A percentile compares a stretch with the other conserved stretches of the same genome.
These are phyloP conservation scores for Elongisporangium anandrum DNA, from an alignment of 352 stramenopile species.

Conservation along the genomic window DNA sequence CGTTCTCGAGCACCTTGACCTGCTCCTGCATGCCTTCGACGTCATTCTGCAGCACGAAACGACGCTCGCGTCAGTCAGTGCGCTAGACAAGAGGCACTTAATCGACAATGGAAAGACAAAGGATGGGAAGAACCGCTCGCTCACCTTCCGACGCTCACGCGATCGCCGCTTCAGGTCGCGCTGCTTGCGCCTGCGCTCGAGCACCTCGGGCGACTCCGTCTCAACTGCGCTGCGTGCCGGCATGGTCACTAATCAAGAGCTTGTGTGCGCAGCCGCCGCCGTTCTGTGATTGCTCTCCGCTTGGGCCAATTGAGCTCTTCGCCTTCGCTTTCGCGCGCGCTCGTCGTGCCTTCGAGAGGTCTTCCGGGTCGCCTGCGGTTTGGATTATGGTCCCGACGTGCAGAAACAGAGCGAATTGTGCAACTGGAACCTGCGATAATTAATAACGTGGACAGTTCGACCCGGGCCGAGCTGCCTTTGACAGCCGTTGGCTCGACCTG, in stretches of 20 bases:
- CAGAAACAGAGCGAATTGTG: neutral
- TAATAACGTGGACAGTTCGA: neutral
- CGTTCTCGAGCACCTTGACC: conserved; percentile 22
- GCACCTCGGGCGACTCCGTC: neutral
- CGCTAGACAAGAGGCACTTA: neutral
- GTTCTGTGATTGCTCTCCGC: neutral
- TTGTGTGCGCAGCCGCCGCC: too few species aligned
- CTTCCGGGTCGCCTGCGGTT: neutral
- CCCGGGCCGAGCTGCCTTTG: neutral
- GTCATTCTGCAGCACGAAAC: conserved; percentile 19
- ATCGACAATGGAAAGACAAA: neutral
- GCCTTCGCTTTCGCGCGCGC: neutral
- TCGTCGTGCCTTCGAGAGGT: neutral
- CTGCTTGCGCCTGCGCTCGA: conserved; percentile 26
- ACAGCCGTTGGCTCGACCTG: neutral
- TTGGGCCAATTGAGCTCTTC: neutral
- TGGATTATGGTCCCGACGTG: neutral
- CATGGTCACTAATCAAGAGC: neutral
- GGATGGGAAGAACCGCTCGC: conserved; percentile 1
- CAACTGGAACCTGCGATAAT: neutral
- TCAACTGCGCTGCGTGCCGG: neutral
- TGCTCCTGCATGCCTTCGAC: conserved; percentile 39
- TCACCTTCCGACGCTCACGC: conserved; percentile 28
- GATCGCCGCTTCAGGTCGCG: conserved; percentile 35
- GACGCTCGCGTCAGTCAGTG: conserved; percentile 5